Evolutionary conservation across 2,329 filamentous ascomycete genomes (phyloP), one percentile per base, ranked within the genome.

Genomic region (Madurella mycetomatis): DNA sequence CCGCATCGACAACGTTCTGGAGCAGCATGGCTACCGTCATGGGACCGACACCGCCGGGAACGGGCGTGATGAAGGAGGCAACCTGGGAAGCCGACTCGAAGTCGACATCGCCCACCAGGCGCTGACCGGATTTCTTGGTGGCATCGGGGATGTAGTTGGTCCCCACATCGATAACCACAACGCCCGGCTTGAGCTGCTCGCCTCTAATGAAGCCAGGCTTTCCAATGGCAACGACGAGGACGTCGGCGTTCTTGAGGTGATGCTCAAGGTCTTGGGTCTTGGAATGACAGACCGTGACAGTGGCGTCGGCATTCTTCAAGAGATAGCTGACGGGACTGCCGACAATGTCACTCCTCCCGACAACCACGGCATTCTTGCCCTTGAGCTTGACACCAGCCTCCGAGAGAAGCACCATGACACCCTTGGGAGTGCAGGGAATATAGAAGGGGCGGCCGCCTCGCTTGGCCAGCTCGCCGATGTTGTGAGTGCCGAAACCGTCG

Each of bases 21-120:
- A 99, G 77, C 46, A 99, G 79, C 94, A 99, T 99, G 56, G 94
- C 94, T 60, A 99, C 92, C 2, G 94, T 99, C 94, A 99, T 99
- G 48, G 94, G 94, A 0, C 94, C 94, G 55, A 99, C 94, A 71
- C 94, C 94, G 54, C 94, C 94, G 1, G 94, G 94, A 2, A 99
- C 94, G 1, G 94, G 94, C 2, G 94, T 99, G 67, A 99, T 96
- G 66, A 88, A 83, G 2, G 92, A 96, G 17, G 92, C 94, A 41
- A 96, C 88, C 68, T 95, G 79, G 15, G 80, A 81, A 15, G 92
- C 92, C 42, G 88, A 84, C 49, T 91, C 90, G 65, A 85, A 97
- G 66, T 99, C 91, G 41, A 99, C 94, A 70, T 99, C 94, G 56
- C 94, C 94, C 7, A 97, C 92, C 18, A 99, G 82, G 61, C 92